Evolutionary conservation across 371 early-diverging fungal species (phyloP).

Genomic region (Mortierella sp.): DNA sequence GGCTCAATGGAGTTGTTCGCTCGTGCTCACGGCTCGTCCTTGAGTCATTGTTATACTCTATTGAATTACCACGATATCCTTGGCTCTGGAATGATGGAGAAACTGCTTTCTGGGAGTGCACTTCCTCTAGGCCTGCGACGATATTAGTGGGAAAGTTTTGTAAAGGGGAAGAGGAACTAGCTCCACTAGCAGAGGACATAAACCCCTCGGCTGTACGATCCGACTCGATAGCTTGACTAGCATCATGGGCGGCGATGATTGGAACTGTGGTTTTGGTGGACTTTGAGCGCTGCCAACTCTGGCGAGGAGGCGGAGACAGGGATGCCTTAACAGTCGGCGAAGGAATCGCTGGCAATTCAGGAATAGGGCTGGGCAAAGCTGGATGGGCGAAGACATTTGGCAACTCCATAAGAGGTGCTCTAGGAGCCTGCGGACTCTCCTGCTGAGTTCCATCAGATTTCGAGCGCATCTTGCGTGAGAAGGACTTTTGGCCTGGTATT

Average conservation of each 20-base stretch:
- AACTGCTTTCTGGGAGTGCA: background rate
- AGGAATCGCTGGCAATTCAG: background rate
- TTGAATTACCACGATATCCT: conserved; percentile 2
- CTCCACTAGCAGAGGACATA: conserved; percentile 4
- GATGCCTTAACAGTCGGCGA: conserved; percentile 24
- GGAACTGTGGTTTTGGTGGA: conserved; percentile 7
- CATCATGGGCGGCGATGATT: conserved; percentile 12
- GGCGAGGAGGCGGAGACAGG: conserved; percentile 35
- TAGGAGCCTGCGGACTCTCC: conserved; percentile 4
- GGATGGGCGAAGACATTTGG: background rate
- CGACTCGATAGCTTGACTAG: conserved; percentile 11
- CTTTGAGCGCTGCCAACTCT: conserved; percentile 39
- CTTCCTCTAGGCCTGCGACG: background rate
- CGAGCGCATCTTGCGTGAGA: conserved; percentile 21
- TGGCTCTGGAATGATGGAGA: background rate
- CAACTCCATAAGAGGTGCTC: background rate
- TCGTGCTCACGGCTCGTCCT: conserved; percentile 18
- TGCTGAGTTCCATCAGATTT: conserved; percentile 19
- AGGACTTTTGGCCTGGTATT: background rate
- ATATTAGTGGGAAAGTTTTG: conserved; percentile 12
- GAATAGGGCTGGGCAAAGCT: background rate
- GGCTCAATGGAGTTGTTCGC: conserved; percentile 4
- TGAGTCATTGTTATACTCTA: background rate
- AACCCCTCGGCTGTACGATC: background rate
- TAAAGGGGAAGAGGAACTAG: conserved; percentile 13